Percentiles rank a stretch among this genome's conserved stretches.
These are phyloP conservation scores for Fusarium setosum DNA, from an alignment of 2,329 filamentous ascomycete genomes.

Conservation along the genomic window DNA sequence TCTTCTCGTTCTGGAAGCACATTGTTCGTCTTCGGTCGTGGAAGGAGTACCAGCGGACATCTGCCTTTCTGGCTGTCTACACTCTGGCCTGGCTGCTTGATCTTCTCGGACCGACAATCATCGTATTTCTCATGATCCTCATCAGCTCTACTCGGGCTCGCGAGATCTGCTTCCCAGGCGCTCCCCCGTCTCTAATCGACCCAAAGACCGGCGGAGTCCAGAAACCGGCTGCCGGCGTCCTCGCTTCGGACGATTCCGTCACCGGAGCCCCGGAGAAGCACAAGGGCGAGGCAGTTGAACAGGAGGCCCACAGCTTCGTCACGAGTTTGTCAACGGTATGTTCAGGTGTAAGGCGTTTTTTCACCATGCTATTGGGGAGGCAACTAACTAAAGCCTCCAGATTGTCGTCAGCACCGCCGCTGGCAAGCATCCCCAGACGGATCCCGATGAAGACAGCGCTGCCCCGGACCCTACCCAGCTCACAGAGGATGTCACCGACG, in stretches of 20 bases:
- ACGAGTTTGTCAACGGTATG: conserved; percentile 67
- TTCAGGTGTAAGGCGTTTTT: conserved; percentile 45
- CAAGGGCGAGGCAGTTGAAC: conserved; percentile 85
- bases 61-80: conserved; percentile 68
- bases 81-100: conserved; percentile 78
- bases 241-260: conserved; percentile 80
- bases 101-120: conserved; percentile 72
- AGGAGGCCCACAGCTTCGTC: conserved; percentile 85
- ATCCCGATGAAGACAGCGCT: conserved; percentile 64
- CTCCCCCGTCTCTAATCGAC: conserved; percentile 79
- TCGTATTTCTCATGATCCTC: conserved; percentile 70
- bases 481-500: conserved; percentile 52
- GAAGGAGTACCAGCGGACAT: conserved; percentile 77
- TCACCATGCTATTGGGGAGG: not conserved
- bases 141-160: conserved; percentile 74
- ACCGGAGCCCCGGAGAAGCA: conserved; percentile 87
- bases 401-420: conserved; percentile 80
- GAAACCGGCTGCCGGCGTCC: conserved; percentile 79
- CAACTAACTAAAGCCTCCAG: conserved; percentile 36
- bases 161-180: conserved; percentile 77
- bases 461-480: conserved; percentile 63
- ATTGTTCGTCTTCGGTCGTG: conserved; percentile 82
- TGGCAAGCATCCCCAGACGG: conserved; percentile 78
- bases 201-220: conserved; percentile 78
- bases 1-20: conserved; percentile 78